These are phyloP conservation scores for Saccharomyces hybrid DNA, from an alignment of 1,139 yeast genomes.

Conservation along the genomic window DNA sequence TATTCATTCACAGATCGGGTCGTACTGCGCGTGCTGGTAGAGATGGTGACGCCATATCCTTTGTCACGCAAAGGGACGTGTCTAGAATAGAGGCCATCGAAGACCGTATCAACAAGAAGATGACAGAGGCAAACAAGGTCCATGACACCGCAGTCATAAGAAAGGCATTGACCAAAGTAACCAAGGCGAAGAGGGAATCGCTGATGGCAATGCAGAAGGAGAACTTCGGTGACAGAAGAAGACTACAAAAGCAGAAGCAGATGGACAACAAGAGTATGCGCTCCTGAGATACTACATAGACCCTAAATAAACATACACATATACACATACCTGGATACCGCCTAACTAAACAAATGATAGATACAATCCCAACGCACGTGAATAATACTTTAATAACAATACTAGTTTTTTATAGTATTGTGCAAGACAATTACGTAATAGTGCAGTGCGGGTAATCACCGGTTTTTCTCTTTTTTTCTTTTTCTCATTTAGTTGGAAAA, in stretches of 20 bases:
- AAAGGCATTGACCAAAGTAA: constrained; percentile 57
- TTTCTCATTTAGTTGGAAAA: neutral
- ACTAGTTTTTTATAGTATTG: neutral
- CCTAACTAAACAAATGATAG: neutral
- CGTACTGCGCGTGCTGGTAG: constrained; percentile 99
- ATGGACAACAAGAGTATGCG: constrained; percentile 16
- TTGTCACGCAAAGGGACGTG: constrained; percentile 81
- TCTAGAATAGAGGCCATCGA: constrained; percentile 78
- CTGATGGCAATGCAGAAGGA: constrained; percentile 90
- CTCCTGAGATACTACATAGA: neutral
- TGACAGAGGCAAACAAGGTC: constrained; percentile 63
- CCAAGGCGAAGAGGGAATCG: constrained; percentile 84
- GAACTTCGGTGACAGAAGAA: constrained; percentile 69
- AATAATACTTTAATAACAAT: neutral
- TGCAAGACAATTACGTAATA: neutral
- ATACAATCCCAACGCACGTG: neutral
- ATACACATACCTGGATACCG: neutral
- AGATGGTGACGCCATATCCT: constrained; percentile 57
- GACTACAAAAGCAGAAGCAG: constrained; percentile 46
- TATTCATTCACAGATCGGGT: constrained; percentile 96
- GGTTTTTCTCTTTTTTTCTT: neutral
- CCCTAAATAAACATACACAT: neutral
- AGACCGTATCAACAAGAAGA: constrained; percentile 67
- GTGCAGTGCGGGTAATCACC: neutral
- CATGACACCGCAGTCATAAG: constrained; percentile 71